Base-by-base conservation (phyloP, 495 filamentous ascomycete species). In the Beverwykella pulmonaria region DNA sequence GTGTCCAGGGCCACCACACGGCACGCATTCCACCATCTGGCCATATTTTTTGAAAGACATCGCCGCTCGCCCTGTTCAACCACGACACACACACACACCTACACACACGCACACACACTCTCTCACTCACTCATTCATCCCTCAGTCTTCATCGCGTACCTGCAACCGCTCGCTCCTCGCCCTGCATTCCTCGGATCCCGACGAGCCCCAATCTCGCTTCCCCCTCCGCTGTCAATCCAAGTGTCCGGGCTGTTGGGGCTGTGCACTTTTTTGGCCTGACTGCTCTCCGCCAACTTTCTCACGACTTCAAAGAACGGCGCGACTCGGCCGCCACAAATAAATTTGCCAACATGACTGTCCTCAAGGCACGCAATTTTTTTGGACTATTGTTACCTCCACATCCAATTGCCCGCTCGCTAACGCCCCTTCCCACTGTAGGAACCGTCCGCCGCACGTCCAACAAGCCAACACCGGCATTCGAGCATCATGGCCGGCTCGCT, bases 381-480 rank as follows among this genome's bases (percentile, higher is more conserved):
- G 41, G 23, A 27, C 41, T 25, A 50, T 59, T 50, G 53, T 29
- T 10, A 50, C 44, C 15, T 23, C 44, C 9, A 19, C 26, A 8
- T 8, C 46, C 58, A 61, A 61, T 55, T 57, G 53, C 61, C 26
- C 26, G 17, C 29, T 25, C 54, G 55, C 67, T 69, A 48, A 65
- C 61, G 12, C 41, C 15, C 47, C 44, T n/a, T 15, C 22, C 25
- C 39, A 29, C 53, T 61, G 53, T 54, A 69, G 67, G 67, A 69
- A 60, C 60, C 61, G 22, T 58, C 55, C 32, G 32, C 32, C 4
- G 69, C 72, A 32, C 76, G 76, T 46, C 74, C 76, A 49, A 68
- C 75, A 26, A 78, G 69, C 62, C 77, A 79, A 55, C 78, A 79
- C 65, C 76, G 78, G 53, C 70, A 73, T 44, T 79, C 78, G 44